Percentiles rank a stretch among this genome's conserved stretches.
These are phyloP conservation scores for Plasmodium sp. DNA, from an alignment of 169 alveolate species.

Conservation along the genomic window DNA sequence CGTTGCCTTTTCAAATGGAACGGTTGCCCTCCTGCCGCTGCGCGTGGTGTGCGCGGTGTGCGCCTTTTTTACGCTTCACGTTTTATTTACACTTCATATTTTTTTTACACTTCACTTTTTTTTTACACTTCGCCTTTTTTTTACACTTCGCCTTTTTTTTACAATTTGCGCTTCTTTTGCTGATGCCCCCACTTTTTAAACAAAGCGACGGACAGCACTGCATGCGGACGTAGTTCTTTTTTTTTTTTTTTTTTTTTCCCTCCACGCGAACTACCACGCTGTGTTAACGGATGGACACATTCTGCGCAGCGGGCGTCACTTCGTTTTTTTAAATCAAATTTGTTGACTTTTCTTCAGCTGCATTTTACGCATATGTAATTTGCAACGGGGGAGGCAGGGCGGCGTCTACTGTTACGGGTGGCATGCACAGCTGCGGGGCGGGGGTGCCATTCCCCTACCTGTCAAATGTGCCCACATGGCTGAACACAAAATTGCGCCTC, in stretches of 20 bases:
- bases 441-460: background rate
- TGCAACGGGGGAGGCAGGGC: background rate
- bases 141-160: background rate
- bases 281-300: background rate
- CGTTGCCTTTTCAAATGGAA: background rate
- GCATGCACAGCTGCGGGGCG: background rate
- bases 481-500: background rate
- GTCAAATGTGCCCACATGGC: background rate
- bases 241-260: too few species aligned
- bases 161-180: background rate
- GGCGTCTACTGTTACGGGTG: background rate
- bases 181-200: background rate
- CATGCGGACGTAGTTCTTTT: background rate
- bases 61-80: background rate
- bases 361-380: background rate
- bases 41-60: background rate
- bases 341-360: background rate
- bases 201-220: background rate
- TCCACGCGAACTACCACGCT: background rate
- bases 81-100: background rate
- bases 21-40: background rate
- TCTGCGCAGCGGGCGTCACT: background rate
- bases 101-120: background rate
- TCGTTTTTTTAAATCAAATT: background rate
- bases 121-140: background rate